Conservation (phyloP, 176 grass and related monocot species). For the Triticum dicoccoides region DNA sequence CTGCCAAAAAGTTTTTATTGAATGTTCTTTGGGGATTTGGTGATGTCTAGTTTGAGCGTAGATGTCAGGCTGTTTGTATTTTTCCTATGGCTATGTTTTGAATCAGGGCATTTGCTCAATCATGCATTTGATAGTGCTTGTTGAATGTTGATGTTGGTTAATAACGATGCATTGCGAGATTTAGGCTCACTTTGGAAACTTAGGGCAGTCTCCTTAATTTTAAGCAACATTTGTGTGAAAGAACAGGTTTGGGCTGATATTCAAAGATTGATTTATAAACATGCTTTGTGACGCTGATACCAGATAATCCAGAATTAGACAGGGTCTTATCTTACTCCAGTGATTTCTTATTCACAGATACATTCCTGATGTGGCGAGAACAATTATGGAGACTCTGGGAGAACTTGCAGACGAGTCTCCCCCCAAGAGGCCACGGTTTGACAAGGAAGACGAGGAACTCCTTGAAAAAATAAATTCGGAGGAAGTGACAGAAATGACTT, state of each 20-base stretch:
- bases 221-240: conserved; percentile 5
- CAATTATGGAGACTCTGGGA: conserved; percentile 87
- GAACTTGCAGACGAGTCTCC: conserved; percentile 66
- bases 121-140: neutral
- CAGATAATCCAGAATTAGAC: neutral
- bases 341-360: conserved; percentile 53
- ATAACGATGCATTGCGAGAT: neutral
- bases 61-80: conserved; percentile 5
- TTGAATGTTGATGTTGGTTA: conserved; percentile 12
- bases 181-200: neutral
- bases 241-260: neutral
- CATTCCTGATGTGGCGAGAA: conserved; percentile 92
- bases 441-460: conserved; percentile 82
- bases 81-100: neutral
- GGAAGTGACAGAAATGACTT: conserved; percentile 75
- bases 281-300: neutral
- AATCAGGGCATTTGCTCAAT: neutral
- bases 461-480: conserved; percentile 71
- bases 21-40: neutral
- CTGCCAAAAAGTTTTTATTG: neutral
- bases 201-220: neutral
- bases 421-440: conserved; percentile 51
- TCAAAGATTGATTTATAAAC: neutral
- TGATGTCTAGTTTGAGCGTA: neutral
- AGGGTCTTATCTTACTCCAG: neutral